Base-by-base conservation (phyloP, 2,329 filamentous ascomycete species). In the Microthyrium microscopicum region DNA sequence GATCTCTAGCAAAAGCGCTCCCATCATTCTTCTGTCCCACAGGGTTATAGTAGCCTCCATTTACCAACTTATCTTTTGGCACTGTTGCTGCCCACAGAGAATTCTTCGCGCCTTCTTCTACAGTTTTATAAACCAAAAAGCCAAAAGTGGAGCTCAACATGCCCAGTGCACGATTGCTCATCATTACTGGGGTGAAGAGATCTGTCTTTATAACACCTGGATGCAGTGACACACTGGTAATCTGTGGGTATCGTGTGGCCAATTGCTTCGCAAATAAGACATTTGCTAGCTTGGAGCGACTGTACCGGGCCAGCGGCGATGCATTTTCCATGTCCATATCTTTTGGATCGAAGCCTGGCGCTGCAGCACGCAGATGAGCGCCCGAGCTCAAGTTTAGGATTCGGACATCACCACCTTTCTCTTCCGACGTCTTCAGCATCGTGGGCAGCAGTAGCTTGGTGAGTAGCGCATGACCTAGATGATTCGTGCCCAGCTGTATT, bases 181-280 rank as follows among this genome's bases (percentile, higher is more conserved):
- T 20, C n/a, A 28, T 13, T n/a, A 20, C 16, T 19, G 35, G 17
- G 19, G 17, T 19, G 22, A 33, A 31, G n/a, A 66, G 39, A 20
- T 62, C 57, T 1, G 63, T 64, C 12, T 53, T 37, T 15, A 66
- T 60, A 13, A 61, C 50, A n/a, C 65, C 65, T 0, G 64, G 65
- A 37, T 68, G 64, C 3, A 66, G 40, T 0, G 57, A 49, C 0
- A 59, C 53, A 7, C 48, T 48, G 0, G 53, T 62, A 33, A 68
- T 55, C 4, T 49, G 34, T 2, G 64, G 64, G 38, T 66, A 61
- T 0, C 51, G 53, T 11, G 44, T 39, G 1, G 61, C 57, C 3
- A 66, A 49, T 25, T 58, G 51, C 5, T 50, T 44, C 0, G 60
- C 49, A 42, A 57, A 65, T 1, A 67, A 53, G 9, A 68, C 49